phyloP scores from a whole-genome alignment of 768 basidiomycete species.

The Ramaria rubella region DNA sequence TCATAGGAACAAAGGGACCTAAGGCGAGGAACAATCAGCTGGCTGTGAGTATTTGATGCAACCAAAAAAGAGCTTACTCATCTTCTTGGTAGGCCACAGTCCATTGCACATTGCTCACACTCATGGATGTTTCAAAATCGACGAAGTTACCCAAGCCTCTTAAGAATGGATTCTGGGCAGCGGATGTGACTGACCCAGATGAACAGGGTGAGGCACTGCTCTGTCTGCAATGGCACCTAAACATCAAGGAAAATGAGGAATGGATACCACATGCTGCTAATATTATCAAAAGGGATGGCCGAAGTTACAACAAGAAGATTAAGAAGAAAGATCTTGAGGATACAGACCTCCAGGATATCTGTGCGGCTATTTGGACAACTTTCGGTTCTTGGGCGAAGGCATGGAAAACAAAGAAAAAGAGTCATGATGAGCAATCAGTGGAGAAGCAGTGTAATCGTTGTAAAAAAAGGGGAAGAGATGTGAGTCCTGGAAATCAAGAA shows the following conservation, averaged over 20 bases:
- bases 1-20: neutral
- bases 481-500: no score
- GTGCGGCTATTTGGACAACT: neutral
- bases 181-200: neutral
- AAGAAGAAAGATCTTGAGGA: neutral
- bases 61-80: neutral
- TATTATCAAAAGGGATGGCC: neutral
- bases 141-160: neutral
- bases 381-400: neutral
- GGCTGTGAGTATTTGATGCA: neutral
- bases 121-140: neutral
- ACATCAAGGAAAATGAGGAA: neutral
- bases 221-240: neutral
- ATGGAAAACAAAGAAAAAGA: neutral
- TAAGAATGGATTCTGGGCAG: neutral
- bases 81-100: neutral
- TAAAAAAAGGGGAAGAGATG: neutral
- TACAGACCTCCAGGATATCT: neutral
- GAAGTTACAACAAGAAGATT: neutral
- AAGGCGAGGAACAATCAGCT: neutral
- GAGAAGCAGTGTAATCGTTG: neutral
- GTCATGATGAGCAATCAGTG: neutral
- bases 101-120: neutral
- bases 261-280: neutral
- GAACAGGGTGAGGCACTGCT: neutral